These are phyloP conservation scores for Chlorencoelia australis DNA, from an alignment of 2,329 filamentous ascomycete species.

Conservation along the genomic window DNA sequence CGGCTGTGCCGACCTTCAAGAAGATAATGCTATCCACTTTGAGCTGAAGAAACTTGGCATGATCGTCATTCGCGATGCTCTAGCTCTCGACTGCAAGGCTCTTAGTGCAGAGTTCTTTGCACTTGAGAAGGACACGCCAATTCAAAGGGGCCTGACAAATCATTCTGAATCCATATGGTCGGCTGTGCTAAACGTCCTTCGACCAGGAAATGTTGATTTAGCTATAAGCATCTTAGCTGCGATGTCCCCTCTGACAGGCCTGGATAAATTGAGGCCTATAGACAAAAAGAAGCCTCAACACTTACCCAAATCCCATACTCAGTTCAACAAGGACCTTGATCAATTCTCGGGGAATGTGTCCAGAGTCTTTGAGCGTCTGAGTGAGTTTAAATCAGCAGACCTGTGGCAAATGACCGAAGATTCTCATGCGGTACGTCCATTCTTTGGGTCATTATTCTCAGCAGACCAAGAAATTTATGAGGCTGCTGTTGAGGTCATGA, in stretches of 20 bases:
- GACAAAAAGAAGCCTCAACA: constrained; percentile 25
- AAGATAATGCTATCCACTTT: constrained; percentile 34
- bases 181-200: constrained; percentile 57
- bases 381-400: constrained; percentile 61
- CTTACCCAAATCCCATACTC: constrained; percentile 46
- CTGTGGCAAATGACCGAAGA: constrained; percentile 61
- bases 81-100: constrained; percentile 63
- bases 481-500: constrained; percentile 71
- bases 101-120: constrained; percentile 58
- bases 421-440: constrained; percentile 56
- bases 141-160: constrained; percentile 58
- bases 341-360: constrained; percentile 54
- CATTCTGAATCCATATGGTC: constrained; percentile 74
- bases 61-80: constrained; percentile 53
- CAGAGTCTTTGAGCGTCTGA: constrained; percentile 66
- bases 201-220: constrained; percentile 57
- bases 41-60: constrained; percentile 47
- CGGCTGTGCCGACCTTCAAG: constrained; percentile 38
- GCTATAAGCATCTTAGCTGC: constrained; percentile 56
- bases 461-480: constrained; percentile 71
- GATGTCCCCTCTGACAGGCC: constrained; percentile 55
- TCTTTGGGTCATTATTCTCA: constrained; percentile 73
- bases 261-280: constrained; percentile 56
- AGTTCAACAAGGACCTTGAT: constrained; percentile 68
- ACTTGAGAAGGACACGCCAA: constrained; percentile 47